Conservation (phyloP, 2,329 filamentous ascomycete genomes). For the Pseudocercospora musae region DNA sequence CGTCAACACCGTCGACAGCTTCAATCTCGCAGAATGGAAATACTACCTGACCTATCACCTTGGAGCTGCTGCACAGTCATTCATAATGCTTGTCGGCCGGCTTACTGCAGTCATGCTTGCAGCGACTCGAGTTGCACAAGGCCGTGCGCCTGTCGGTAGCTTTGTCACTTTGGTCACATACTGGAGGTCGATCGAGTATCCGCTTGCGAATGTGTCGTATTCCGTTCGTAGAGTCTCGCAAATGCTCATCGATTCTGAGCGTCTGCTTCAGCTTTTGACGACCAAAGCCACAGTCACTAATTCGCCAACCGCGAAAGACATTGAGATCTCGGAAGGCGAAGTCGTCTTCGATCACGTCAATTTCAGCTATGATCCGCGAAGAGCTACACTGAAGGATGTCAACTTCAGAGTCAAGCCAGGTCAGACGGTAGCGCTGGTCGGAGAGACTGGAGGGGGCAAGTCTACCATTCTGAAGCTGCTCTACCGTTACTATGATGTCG, state of each 20-base stretch:
- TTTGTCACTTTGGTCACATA: conserved; percentile 65
- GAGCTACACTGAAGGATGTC: conserved; percentile 50
- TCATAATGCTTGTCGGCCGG: conserved; percentile 50
- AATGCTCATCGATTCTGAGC: conserved; percentile 63
- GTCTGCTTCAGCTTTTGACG: conserved; percentile 56
- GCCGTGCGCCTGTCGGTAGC: conserved; percentile 53
- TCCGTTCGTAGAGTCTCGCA: conserved; percentile 49
- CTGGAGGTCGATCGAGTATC: conserved; percentile 52
- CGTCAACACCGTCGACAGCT: conserved; percentile 37
- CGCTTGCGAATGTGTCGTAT: conserved; percentile 51
- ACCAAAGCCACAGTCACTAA: conserved; percentile 57
- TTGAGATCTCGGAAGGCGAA: conserved; percentile 47
- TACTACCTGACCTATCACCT: conserved; percentile 33
- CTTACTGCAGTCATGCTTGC: conserved; percentile 52
- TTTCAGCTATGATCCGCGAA: conserved; percentile 56
- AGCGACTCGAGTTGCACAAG: conserved; percentile 51
- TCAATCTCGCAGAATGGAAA: conserved; percentile 32
- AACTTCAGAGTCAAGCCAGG: conserved; percentile 51
- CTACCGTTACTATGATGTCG: conserved; percentile 59
- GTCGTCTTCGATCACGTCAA: conserved; percentile 55
- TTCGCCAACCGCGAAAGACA: conserved; percentile 42
- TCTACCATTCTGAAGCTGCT: conserved; percentile 61
- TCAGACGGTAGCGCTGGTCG: conserved; percentile 59
- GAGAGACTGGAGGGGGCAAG: conserved; percentile 62
- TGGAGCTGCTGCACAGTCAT: conserved; percentile 43